Base-by-base conservation (phyloP, 257 asterid genomes). In the Schizonepeta tenuifolia region DNA sequence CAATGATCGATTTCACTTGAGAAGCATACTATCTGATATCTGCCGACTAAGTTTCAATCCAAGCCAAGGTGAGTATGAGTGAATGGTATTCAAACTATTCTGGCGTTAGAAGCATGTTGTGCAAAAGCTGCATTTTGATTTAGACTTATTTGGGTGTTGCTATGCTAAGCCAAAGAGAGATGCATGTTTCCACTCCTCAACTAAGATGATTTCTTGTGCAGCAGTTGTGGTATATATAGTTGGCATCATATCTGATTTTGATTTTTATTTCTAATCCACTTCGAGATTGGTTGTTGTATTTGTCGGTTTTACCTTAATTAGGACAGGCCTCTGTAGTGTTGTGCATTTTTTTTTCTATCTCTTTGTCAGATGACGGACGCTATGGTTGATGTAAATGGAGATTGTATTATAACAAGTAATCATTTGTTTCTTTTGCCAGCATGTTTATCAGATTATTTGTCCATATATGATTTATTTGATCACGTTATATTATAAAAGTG, bases 1-100 rank as follows among this genome's bases (percentile, higher is more conserved):
- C 81, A 9, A 89, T 91, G 97, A 84, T 88, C 7, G 93, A 87
- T 78, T 92, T 90, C 82, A 81, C 95, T 57, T 92, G 75, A 88
- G 76, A 64, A 59, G 68, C 67, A 24, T 53, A 61, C 35, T 50
- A 41, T 31, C 38, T 7, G 60, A 28, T 54, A 31, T 72, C 38
- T 54, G 24, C 55, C 17, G 8, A 18, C 47, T 4, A 12, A 41
- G 50, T 15, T 40, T 44, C n/a, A 55, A 44, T 28, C 43, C 38
- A 54, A 54, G 8, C 10, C 14, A n/a, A 38, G 43, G 43, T 38
- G 11, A 6, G 64, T 57, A 15, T 10, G n/a, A 43, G 62, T 56
- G 3, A 11, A 33, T 50, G 58, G 15, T 17, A 38, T 75, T 28
- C 43, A 36, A 62, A 18, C 6, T 38, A 15, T 8, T 21, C 47